Evolutionary conservation across 352 stramenopile species (phyloP).

Genomic region (Stramenopiles sp.): DNA sequence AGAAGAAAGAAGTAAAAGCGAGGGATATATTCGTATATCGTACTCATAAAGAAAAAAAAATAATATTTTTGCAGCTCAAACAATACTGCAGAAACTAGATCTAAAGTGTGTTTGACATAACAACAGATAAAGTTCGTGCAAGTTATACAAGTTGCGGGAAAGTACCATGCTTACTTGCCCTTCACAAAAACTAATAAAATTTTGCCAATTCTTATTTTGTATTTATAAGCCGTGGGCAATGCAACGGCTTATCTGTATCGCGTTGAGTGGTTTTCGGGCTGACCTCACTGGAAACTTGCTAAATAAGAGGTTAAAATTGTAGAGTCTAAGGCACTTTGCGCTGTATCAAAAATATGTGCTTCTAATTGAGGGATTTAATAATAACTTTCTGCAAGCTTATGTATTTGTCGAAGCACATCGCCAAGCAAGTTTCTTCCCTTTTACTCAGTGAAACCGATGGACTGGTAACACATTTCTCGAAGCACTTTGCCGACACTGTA

Average conservation of each 20-base stretch:
- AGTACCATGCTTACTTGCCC: too few relatives aligned
- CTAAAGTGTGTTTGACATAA: too few relatives aligned
- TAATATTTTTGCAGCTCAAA: too few relatives aligned
- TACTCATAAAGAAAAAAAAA: too few relatives aligned
- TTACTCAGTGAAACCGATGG: neutral
- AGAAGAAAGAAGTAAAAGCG: too few relatives aligned
- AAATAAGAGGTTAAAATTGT: neutral
- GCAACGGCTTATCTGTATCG: neutral
- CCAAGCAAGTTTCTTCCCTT: neutral
- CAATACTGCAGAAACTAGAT: too few relatives aligned
- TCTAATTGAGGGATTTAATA: neutral
- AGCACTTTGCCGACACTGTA: neutral
- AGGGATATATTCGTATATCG: too few relatives aligned
- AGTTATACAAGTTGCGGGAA: too few relatives aligned
- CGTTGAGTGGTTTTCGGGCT: neutral
- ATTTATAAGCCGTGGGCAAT: neutral
- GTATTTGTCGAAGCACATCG: neutral
- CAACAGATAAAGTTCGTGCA: too few relatives aligned
- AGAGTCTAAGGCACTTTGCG: neutral
- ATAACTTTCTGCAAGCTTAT: neutral
- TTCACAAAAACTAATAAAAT: neutral
- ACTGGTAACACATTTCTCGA: neutral
- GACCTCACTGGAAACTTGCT: neutral
- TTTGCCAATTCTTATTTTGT: neutral
- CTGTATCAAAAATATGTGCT: neutral